Conservation (phyloP, 257 asterid species). For the Solanum sitiens region DNA sequence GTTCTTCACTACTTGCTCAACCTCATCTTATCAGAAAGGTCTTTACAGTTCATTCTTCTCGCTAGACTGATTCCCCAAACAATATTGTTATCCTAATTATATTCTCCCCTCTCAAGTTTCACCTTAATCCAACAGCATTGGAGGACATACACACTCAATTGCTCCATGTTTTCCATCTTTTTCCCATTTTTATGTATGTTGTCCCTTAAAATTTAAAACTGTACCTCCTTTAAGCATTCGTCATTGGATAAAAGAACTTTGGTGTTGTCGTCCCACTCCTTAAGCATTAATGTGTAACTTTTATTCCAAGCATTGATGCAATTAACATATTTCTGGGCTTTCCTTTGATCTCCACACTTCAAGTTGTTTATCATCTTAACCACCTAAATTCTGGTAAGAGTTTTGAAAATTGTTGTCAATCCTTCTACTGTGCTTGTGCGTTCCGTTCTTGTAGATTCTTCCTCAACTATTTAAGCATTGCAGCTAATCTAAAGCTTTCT, state of each 20-base stretch:
- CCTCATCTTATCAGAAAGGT: not conserved
- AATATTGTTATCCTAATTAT: not conserved
- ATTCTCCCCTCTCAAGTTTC: not conserved
- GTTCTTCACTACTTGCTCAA: not conserved
- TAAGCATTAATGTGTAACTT: not conserved
- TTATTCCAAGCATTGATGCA: not conserved
- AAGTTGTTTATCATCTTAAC: not conserved
- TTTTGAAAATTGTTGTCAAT: not conserved
- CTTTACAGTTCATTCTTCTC: not conserved
- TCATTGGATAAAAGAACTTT: not conserved
- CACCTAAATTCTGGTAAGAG: not conserved
- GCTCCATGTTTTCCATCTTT: not conserved
- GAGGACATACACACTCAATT: not conserved
- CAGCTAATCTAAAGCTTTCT: not conserved
- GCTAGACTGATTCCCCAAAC: not conserved
- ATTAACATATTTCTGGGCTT: not conserved
- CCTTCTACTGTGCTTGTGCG: not conserved
- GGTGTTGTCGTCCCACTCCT: not conserved
- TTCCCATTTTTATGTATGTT: not conserved
- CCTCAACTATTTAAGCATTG: not conserved
- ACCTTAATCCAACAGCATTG: not conserved
- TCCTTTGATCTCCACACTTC: not conserved
- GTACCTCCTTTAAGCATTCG: not conserved
- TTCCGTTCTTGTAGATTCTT: not conserved
- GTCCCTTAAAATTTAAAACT: not conserved